Evolutionary conservation across 1,284 basidiomycete genomes (phyloP).

Genomic region (Sphagnurus paluster): DNA sequence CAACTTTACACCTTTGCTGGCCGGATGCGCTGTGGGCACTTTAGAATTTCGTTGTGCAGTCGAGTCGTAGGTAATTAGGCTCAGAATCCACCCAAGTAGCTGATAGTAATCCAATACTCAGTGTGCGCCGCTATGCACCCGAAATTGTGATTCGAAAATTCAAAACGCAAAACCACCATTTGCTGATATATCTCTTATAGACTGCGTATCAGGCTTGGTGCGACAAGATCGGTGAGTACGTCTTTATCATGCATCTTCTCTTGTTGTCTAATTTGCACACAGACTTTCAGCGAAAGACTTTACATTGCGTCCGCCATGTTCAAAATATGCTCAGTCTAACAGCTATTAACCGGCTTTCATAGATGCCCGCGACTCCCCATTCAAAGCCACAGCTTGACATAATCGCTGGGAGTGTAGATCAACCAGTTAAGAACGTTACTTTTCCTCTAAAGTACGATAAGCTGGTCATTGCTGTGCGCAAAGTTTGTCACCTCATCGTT

Average conservation of each 20-base stretch:
- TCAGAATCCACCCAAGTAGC: too few relatives aligned
- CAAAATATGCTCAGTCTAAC: too few relatives aligned
- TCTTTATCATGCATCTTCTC: background rate
- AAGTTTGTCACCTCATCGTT: conserved; percentile 43
- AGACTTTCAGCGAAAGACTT: conserved; percentile 13
- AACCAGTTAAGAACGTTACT: conserved; percentile 20
- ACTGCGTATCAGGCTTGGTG: conserved; percentile 72
- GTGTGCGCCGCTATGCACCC: conserved; percentile 16
- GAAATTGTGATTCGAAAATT: conserved; percentile 29
- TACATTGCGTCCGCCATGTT: conserved; percentile 13
- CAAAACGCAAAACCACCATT: background rate
- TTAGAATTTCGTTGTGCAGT: conserved; percentile 80
- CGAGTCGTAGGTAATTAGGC: conserved; percentile 76
- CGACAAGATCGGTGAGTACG: conserved; percentile 54
- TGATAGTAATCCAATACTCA: too few relatives aligned
- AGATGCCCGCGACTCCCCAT: conserved; percentile 14
- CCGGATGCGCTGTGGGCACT: conserved; percentile 79
- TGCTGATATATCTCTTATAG: conserved; percentile 31
- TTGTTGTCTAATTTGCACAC: background rate
- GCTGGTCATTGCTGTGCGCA: conserved; percentile 81
- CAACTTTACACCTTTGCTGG: conserved; percentile 82
- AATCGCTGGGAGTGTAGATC: too few relatives aligned
- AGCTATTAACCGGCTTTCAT: background rate
- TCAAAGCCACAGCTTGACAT: conserved; percentile 6
- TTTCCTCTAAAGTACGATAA: conserved; percentile 75